Evolutionary conservation across 495 filamentous ascomycete species (phyloP).

Genomic region (Stereocaulon alpinum): DNA sequence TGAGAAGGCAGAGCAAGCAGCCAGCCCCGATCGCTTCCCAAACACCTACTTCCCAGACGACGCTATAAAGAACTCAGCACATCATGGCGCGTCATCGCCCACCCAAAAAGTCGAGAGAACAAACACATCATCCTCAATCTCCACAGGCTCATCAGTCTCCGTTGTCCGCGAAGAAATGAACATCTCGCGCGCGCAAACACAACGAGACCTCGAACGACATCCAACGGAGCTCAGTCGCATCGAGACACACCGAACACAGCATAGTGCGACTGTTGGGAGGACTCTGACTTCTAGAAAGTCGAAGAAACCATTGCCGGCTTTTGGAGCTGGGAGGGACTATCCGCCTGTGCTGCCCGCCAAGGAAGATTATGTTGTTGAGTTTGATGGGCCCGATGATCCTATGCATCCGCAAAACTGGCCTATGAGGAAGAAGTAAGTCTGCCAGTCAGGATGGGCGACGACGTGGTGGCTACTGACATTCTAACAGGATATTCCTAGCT

Average conservation of each 20-base stretch:
- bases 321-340: slow-evolving; percentile 68
- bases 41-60: not conserved
- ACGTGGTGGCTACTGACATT: not conserved
- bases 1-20: slow-evolving; percentile 29
- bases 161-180: slow-evolving; percentile 22
- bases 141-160: slow-evolving; percentile 20
- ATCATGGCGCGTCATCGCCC: not conserved
- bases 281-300: slow-evolving; percentile 40
- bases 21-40: slow-evolving; percentile 21
- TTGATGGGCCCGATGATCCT: slow-evolving; percentile 68
- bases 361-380: slow-evolving; percentile 84
- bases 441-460: not conserved
- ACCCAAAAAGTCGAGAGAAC: slow-evolving; percentile 5
- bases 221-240: slow-evolving; percentile 68
- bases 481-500: slow-evolving; percentile 43
- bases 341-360: slow-evolving; percentile 60
- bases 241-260: slow-evolving; percentile 62
- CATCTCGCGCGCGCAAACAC: slow-evolving; percentile 53
- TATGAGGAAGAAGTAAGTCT: slow-evolving; percentile 57
- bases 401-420: slow-evolving; percentile 80
- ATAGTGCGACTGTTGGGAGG: slow-evolving; percentile 63
- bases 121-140: slow-evolving; percentile 15
- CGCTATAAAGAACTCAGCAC: not conserved
- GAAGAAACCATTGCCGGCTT: slow-evolving; percentile 46
- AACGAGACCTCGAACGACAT: slow-evolving; percentile 58